Conservation (phyloP, 306 rosid species). For the Adenanthera pavonina region DNA sequence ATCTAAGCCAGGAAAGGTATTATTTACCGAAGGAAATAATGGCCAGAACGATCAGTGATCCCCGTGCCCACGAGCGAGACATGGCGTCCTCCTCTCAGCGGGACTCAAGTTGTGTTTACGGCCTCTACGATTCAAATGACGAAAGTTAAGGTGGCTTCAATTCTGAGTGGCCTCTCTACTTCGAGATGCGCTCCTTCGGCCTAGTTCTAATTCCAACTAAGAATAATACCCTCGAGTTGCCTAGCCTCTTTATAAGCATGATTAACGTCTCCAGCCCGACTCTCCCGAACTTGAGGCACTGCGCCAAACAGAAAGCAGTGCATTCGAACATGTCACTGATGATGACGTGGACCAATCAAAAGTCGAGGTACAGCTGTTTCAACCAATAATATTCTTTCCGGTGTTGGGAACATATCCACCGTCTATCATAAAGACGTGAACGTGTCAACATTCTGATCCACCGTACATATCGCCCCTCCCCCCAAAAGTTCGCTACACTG, state of each 20-base stretch:
- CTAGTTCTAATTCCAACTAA: background rate
- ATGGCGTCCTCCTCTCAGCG: constrained; percentile 45
- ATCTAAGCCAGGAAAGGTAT: constrained; percentile 43
- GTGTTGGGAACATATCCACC: constrained; percentile 67
- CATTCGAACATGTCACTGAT: constrained; percentile 63
- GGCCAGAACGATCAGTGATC: constrained; percentile 68
- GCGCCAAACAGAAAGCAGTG: constrained; percentile 21
- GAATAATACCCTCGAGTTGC: constrained; percentile 38
- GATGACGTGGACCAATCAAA: constrained; percentile 87
- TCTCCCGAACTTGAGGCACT: background rate
- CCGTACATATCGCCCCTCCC: background rate
- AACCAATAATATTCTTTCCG: constrained; percentile 58
- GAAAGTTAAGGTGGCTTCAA: background rate
- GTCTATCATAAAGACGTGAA: constrained; percentile 29
- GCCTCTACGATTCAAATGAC: constrained; percentile 21
- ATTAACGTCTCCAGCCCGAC: constrained; percentile 34
- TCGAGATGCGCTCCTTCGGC: too few species aligned
- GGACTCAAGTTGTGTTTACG: background rate
- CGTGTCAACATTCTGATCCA: background rate
- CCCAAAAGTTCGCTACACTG: too few species aligned
- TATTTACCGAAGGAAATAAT: constrained; percentile 70
- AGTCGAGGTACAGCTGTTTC: background rate
- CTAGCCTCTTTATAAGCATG: constrained; percentile 41
- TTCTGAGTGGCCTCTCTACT: background rate
- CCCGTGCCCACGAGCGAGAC: constrained; percentile 75